Conservation (phyloP, 148 eudicot genomes). For the Spergularia marina region DNA sequence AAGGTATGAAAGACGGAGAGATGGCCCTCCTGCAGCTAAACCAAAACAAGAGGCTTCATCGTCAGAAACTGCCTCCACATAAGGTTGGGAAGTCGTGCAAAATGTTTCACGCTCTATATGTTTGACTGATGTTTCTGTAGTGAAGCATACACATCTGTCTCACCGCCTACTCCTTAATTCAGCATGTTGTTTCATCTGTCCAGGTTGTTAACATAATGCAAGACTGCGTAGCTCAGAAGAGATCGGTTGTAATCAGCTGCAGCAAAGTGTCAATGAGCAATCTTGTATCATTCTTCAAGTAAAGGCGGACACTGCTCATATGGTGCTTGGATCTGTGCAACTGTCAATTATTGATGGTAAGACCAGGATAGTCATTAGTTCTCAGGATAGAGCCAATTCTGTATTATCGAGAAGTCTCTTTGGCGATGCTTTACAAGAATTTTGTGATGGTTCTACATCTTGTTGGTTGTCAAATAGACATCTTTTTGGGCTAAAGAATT, state of each 20-base stretch:
- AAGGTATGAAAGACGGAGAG: slow-evolving; percentile 76
- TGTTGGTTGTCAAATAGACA: slow-evolving; percentile 27
- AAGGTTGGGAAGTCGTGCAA: slow-evolving; percentile 28
- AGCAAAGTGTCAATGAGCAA: background rate
- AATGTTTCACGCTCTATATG: background rate
- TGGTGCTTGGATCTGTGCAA: background rate
- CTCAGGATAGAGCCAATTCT: slow-evolving; percentile 11
- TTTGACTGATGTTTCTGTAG: background rate
- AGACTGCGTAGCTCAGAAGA: slow-evolving; percentile 10
- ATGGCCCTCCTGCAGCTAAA: slow-evolving; percentile 66
- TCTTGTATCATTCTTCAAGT: background rate
- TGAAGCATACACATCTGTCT: background rate
- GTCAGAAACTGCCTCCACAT: slow-evolving; percentile 58
- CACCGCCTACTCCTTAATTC: background rate
- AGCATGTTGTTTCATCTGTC: background rate
- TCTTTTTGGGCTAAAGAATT: background rate
- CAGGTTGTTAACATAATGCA: slow-evolving; percentile 13
- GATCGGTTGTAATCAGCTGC: background rate
- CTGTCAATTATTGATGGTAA: background rate
- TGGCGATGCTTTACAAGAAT: slow-evolving; percentile 25
- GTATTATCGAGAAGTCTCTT: slow-evolving; percentile 11
- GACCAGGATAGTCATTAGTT: background rate
- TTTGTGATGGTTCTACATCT: slow-evolving; percentile 21
- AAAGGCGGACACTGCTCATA: background rate
- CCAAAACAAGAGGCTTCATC: slow-evolving; percentile 55